Evolutionary conservation across 768 basidiomycete genomes (phyloP), one percentile per base, ranked within the genome.

Genomic region (Lactifluus pinguis): DNA sequence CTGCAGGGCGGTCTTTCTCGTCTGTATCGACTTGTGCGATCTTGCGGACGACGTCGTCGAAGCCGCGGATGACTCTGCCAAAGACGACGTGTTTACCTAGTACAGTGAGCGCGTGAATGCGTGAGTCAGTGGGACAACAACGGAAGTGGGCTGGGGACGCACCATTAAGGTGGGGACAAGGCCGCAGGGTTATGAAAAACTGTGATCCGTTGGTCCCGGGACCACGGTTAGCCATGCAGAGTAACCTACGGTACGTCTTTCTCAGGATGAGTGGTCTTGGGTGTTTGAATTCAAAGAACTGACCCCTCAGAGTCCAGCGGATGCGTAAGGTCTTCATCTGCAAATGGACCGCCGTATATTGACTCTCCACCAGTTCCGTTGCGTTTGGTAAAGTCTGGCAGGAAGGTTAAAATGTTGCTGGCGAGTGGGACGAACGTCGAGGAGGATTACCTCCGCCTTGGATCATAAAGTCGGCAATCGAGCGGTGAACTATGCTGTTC

Each of bases 181-280:
- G 79, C n/a, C 80, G 77, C 11, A 95, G 78, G 21, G 92, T 92
- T 63, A 94, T 77, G 69, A 95, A 94, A 69, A 87, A 95, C 65
- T 95, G 92, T 1, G 86, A 89, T 41, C 86, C 84, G 65, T 94
- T 95, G 39, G 92, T 94, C 72, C 88, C 76, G 0, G 87, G 84
- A 3, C 89, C 89, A 64, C 81, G 81, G 71, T 95, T 95, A 10
- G 92, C 92, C 93, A 95, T 95, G 67, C 89, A 91, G 11, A 95
- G 75, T 30, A 95, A 74, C 13, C 83, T 85, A 65, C 25, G 8
- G 38, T 30, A 29, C 9, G 19, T 6, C 45, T n/a, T 41, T 51
- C 34, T 53, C 36, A 53, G 19, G 21, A 25, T 14, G 19, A 53
- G 53, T 42, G 38, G 38, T 38, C 13, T 11, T 53, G 49, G 17